Conservation (phyloP, 345 rosid species). For the Turnera subulata region DNA sequence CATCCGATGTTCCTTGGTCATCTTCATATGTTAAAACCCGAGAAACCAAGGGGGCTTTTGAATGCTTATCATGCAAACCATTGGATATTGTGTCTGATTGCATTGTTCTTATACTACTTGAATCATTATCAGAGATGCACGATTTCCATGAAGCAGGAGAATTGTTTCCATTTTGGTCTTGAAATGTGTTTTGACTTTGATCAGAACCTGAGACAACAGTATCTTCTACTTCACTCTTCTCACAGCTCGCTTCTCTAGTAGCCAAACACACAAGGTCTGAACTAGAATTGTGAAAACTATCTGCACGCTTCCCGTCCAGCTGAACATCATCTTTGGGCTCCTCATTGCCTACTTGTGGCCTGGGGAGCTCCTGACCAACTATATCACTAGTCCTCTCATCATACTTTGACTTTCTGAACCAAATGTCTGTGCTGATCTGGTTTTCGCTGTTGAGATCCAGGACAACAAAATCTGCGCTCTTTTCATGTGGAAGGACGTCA, state of each 20-base stretch:
- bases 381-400: not conserved
- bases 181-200: conserved; percentile 13
- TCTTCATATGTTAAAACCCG: conserved; percentile 18
- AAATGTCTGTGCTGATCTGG: conserved; percentile 6
- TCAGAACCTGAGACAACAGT: conserved; percentile 8
- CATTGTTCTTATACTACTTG: conserved; percentile 24
- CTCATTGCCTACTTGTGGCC: conserved; percentile 7
- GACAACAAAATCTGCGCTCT: conserved; percentile 12
- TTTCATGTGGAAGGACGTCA: conserved; percentile 9
- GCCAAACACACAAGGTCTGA: not conserved
- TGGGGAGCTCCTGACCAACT: conserved; percentile 11
- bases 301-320: conserved; percentile 10
- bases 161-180: conserved; percentile 12
- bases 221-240: conserved; percentile 26
- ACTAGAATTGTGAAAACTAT: conserved; percentile 1
- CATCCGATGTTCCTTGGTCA: conserved; percentile 19
- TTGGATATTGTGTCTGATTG: conserved; percentile 10
- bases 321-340: conserved; percentile 16
- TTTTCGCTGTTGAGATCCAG: not conserved
- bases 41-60: conserved; percentile 11
- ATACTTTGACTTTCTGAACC: not conserved
- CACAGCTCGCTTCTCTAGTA: conserved; percentile 12
- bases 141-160: conserved; percentile 35
- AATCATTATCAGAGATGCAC: conserved; percentile 31
- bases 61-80: conserved; percentile 10